These are phyloP conservation scores for Sporothrix sp. DNA, from an alignment of 2,329 filamentous ascomycete genomes.

Conservation along the genomic window DNA sequence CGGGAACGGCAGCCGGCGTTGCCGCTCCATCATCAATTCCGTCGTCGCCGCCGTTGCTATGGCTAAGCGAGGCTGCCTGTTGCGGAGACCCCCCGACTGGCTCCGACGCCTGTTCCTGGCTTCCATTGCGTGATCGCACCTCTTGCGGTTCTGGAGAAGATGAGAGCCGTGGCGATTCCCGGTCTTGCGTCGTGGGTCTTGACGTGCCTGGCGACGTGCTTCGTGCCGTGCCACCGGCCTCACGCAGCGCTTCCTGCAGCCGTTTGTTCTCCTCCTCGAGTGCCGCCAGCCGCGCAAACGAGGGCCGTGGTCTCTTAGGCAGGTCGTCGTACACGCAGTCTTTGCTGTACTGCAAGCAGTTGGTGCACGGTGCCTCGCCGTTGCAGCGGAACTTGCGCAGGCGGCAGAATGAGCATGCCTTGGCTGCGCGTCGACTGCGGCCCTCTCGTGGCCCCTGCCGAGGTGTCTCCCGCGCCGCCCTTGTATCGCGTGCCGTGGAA, in stretches of 20 bases:
- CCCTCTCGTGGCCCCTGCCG: neutral
- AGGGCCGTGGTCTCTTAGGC: slow-evolving; percentile 1
- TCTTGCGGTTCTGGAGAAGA: neutral
- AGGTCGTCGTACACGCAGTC: slow-evolving; percentile 32
- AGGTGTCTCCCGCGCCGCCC: too few relatives aligned
- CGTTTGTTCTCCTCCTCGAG: slow-evolving; percentile 3
- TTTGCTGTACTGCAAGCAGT: slow-evolving; percentile 27
- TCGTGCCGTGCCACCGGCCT: slow-evolving; percentile 4
- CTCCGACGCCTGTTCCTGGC: neutral
- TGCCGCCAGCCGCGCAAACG: neutral
- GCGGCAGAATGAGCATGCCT: slow-evolving; percentile 11
- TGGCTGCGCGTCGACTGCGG: neutral
- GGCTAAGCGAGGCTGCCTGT: neutral
- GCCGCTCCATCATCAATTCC: neutral
- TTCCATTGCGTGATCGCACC: neutral
- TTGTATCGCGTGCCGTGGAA: slow-evolving; percentile 1
- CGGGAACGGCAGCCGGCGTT: neutral
- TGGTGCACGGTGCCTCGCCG: slow-evolving; percentile 9
- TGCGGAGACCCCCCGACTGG: neutral
- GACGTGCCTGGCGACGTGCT: neutral
- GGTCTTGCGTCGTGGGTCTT: neutral
- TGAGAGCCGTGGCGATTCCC: neutral
- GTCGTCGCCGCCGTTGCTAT: neutral
- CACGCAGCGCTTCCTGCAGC: slow-evolving; percentile 15
- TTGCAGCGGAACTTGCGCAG: slow-evolving; percentile 13